These are phyloP conservation scores for Boletus rex-veris DNA, from an alignment of 768 basidiomycete genomes.

Conservation along the genomic window DNA sequence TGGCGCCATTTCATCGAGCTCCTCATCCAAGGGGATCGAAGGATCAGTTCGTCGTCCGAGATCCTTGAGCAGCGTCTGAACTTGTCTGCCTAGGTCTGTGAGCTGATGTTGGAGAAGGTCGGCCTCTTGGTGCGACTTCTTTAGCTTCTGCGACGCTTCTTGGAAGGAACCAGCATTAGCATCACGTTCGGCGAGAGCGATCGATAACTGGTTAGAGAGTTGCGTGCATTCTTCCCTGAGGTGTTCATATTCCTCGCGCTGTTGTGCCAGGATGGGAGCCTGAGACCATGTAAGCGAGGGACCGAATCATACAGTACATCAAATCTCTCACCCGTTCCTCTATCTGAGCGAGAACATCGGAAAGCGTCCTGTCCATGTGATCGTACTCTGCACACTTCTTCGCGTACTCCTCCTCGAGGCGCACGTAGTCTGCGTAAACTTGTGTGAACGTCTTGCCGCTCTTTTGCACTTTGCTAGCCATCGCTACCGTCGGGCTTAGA, in stretches of 20 bases:
- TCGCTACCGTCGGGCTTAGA: slow-evolving; percentile 83
- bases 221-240: slow-evolving; percentile 76
- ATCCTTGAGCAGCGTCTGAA: slow-evolving; percentile 75
- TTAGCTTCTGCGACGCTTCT: slow-evolving; percentile 61
- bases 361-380: slow-evolving; percentile 78
- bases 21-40: slow-evolving; percentile 69
- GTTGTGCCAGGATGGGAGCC: slow-evolving; percentile 90
- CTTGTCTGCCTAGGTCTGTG: slow-evolving; percentile 78
- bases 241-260: slow-evolving; percentile 85
- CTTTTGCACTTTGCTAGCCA: slow-evolving; percentile 78
- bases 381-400: slow-evolving; percentile 79
- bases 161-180: slow-evolving; percentile 48
- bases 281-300: slow-evolving; percentile 28
- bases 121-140: slow-evolving; percentile 57
- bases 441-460: slow-evolving; percentile 90
- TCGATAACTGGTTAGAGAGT: slow-evolving; percentile 74
- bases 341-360: slow-evolving; percentile 81
- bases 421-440: slow-evolving; percentile 87
- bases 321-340: slow-evolving; percentile 68
- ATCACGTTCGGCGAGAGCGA: slow-evolving; percentile 76
- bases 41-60: slow-evolving; percentile 82
- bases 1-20: slow-evolving; percentile 45
- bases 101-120: slow-evolving; percentile 72
- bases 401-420: slow-evolving; percentile 77
- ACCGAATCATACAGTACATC: neutral